Percentiles rank a stretch among this genome's conserved stretches.
phyloP scores from a whole-genome alignment of 345 rosid genomes.

The Sisymbrium altissimum region DNA sequence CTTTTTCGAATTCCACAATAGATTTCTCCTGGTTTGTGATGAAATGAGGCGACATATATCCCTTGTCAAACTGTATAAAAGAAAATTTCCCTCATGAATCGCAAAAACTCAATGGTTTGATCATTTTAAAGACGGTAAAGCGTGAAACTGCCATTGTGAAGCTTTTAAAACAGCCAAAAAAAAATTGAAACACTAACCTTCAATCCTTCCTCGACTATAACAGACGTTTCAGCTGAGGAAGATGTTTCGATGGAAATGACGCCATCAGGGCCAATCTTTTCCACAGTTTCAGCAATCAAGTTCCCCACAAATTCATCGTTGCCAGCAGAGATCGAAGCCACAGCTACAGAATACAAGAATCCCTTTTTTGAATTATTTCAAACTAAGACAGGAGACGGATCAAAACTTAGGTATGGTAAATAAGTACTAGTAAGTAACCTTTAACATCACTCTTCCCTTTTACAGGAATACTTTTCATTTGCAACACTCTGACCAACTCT shows the following conservation, averaged over 20 bases:
- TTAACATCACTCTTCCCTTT: slow-evolving; percentile 59
- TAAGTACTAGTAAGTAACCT: slow-evolving; percentile 40
- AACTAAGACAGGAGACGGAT: neutral
- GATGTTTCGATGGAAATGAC: slow-evolving; percentile 78
- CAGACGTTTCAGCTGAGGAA: slow-evolving; percentile 61
- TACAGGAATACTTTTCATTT: slow-evolving; percentile 53
- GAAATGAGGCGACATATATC: slow-evolving; percentile 76
- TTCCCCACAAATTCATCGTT: slow-evolving; percentile 72
- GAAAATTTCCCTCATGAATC: neutral
- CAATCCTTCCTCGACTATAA: slow-evolving; percentile 82
- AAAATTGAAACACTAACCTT: slow-evolving; percentile 46
- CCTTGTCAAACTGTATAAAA: slow-evolving; percentile 72
- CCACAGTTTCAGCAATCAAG: slow-evolving; percentile 68
- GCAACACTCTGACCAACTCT: slow-evolving; percentile 51
- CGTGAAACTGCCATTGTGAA: neutral
- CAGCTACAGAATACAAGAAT: slow-evolving; percentile 48
- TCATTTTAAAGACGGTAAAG: neutral
- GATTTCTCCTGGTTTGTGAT: slow-evolving; percentile 77
- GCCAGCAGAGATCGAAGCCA: slow-evolving; percentile 90
- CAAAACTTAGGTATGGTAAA: neutral
- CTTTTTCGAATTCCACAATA: slow-evolving; percentile 72
- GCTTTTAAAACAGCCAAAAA: neutral
- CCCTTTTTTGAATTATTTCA: neutral
- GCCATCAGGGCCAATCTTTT: slow-evolving; percentile 83
- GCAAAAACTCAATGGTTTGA: neutral